Evolutionary conservation across 2,329 filamentous ascomycete genomes (phyloP), one percentile per base, ranked within the genome.

Genomic region (Alternaria brassicicola): DNA sequence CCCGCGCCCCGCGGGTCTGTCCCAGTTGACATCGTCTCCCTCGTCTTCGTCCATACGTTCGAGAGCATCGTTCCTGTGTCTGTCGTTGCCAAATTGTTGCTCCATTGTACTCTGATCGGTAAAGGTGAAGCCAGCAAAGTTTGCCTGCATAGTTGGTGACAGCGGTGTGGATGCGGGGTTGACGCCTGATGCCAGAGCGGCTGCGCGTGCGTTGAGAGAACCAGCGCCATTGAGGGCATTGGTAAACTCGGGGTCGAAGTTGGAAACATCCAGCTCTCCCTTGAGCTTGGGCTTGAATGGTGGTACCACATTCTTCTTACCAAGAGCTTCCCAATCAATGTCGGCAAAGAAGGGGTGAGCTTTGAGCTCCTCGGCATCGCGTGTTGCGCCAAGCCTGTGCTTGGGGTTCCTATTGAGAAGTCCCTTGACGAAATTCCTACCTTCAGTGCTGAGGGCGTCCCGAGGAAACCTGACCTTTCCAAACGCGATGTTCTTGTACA

Each of bases 401-500:
- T 93, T 96, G 46, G 95, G 95, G 77, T 99, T 99, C 73, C 95
- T 88, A 81, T 99, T 99, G 54, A 99, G 86, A 62, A 99, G 82
- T 19, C 95, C 95, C 83, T 99, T 99, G 74, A 99, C 95, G 72
- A 99, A 99, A 79, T 97, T 98, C 58, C 95, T 88, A 58, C 95
- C 95, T 78, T 99, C 95, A 38, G 93, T 90, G 61, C 93, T 97
- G 30, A 99, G 82, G 1, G 95, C 96, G 77, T 99, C 95, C 65
- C 93, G 87, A 7, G 95, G 95, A 78, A 99, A 99, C 61, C 95
- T 86, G 57, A 99, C 95, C 77, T 99, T 99, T 75, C 95, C 95
- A 74, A 99, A 99, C 0, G 95, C 95, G 76, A 99, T 99, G 81
- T 99, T 99, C 84, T 99, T 99, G 83, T 99, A 99, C 95, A 99